These are phyloP conservation scores for Dimargaris xerosporica DNA, from an alignment of 192 early-diverging fungal genomes.

Conservation along the genomic window DNA sequence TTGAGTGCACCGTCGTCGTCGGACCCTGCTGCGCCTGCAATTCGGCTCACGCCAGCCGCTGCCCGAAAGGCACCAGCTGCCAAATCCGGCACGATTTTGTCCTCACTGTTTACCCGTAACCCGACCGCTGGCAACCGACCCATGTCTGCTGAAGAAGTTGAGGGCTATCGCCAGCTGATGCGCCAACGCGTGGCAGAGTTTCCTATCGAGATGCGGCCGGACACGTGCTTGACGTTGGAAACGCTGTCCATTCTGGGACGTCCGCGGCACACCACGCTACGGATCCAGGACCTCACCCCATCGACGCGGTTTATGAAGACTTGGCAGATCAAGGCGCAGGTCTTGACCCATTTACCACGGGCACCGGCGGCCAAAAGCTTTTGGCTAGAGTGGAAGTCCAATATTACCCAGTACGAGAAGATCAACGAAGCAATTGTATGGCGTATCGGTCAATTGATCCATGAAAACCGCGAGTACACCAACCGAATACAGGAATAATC, in stretches of 20 bases:
- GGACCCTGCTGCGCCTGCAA: neutral
- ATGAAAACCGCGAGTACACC: slow-evolving; percentile 4
- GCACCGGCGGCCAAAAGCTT: neutral
- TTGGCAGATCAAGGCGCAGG: neutral
- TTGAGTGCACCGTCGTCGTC: neutral
- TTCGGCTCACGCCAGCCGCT: neutral
- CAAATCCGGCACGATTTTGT: neutral
- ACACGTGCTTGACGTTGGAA: slow-evolving; percentile 2
- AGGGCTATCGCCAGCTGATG: neutral
- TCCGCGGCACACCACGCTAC: neutral
- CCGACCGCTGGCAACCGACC: neutral
- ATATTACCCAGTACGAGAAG: neutral
- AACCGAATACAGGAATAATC: too few species aligned
- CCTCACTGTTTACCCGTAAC: neutral
- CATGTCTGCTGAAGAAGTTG: neutral
- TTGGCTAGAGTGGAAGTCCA: slow-evolving; percentile 10
- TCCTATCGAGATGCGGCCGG: neutral
- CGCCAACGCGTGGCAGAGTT: neutral
- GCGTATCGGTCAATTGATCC: slow-evolving; percentile 8
- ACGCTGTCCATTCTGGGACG: neutral
- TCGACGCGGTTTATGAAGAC: slow-evolving; percentile 10
- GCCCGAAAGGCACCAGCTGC: too few species aligned
- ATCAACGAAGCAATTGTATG: slow-evolving; percentile 10
- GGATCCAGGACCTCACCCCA: slow-evolving; percentile 1
- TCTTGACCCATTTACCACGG: neutral